phyloP scores from a whole-genome alignment of 2,329 filamentous ascomycete species.

The Pezicula carpinea region DNA sequence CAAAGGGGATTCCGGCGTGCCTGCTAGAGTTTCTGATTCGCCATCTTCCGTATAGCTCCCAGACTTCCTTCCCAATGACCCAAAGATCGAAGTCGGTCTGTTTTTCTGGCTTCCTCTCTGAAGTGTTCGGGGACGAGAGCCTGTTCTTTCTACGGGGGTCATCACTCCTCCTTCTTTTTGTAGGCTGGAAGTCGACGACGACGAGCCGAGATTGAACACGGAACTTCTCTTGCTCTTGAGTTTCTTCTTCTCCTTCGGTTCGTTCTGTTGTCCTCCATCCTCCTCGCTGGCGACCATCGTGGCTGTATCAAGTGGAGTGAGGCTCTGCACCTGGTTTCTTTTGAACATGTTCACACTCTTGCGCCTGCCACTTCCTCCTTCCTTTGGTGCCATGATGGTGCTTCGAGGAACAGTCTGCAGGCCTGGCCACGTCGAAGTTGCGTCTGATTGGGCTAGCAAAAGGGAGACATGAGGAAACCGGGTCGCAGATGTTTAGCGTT shows the following conservation, averaged over 20 bases:
- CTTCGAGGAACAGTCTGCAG: constrained; percentile 10
- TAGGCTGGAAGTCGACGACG: constrained; percentile 14
- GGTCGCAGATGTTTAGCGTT: background rate
- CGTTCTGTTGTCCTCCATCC: constrained; percentile 9
- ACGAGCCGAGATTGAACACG: constrained; percentile 21
- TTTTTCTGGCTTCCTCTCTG: constrained; percentile 24
- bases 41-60: constrained; percentile 22
- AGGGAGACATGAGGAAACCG: background rate
- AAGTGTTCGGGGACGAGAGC: constrained; percentile 21
- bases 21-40: constrained; percentile 15
- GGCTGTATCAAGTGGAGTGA: constrained; percentile 25
- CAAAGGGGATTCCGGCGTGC: constrained; percentile 21
- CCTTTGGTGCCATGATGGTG: constrained; percentile 23
- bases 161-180: constrained; percentile 12
- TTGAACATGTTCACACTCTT: constrained; percentile 27
- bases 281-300: constrained; percentile 4
- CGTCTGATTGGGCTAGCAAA: background rate
- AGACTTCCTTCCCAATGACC: constrained; percentile 28
- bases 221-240: constrained; percentile 19
- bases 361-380: constrained; percentile 13
- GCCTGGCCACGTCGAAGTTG: background rate
- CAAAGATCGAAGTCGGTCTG: constrained; percentile 28
- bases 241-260: constrained; percentile 25
- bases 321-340: constrained; percentile 14
- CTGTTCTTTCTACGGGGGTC: constrained; percentile 16